Evolutionary conservation across 2,329 filamentous ascomycete genomes (phyloP).

Genomic region (Trichoderma atroviride): DNA sequence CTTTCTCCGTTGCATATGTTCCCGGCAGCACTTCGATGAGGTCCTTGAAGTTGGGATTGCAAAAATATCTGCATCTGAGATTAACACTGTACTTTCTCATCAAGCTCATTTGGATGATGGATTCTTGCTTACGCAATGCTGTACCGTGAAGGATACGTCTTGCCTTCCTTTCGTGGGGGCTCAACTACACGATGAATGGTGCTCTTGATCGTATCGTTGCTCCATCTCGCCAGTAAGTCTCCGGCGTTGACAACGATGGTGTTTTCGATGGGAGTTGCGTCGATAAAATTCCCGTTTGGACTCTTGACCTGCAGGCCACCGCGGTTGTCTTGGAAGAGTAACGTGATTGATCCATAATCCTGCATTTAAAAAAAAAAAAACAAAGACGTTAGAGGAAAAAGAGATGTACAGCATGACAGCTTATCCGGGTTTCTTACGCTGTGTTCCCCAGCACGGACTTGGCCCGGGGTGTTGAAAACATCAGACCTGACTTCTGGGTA

Average conservation of each 20-base stretch:
- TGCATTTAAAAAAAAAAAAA: slow-evolving; percentile 28
- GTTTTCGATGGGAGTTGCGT: slow-evolving; percentile 78
- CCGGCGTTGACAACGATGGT: slow-evolving; percentile 90
- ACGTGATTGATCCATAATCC: slow-evolving; percentile 63
- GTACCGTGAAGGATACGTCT: slow-evolving; percentile 74
- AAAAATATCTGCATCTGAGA: slow-evolving; percentile 69
- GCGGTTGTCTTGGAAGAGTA: slow-evolving; percentile 62
- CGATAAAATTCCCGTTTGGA: slow-evolving; percentile 75
- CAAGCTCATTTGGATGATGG: not conserved
- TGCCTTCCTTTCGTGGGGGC: slow-evolving; percentile 63
- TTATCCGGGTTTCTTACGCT: slow-evolving; percentile 46
- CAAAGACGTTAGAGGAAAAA: not conserved
- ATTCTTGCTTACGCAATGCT: slow-evolving; percentile 70
- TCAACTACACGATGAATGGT: slow-evolving; percentile 90
- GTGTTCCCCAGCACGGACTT: slow-evolving; percentile 78
- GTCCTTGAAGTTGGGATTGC: slow-evolving; percentile 78
- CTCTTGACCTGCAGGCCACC: slow-evolving; percentile 64
- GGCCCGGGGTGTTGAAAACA: slow-evolving; percentile 68
- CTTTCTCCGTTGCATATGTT: slow-evolving; percentile 64
- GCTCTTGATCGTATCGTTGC: slow-evolving; percentile 87
- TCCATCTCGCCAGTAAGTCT: slow-evolving; percentile 84
- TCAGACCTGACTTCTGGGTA: slow-evolving; percentile 70
- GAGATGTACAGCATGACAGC: not conserved
- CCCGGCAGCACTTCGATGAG: slow-evolving; percentile 80
- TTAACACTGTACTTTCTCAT: not conserved